Conservation (phyloP, 805 yeast species). For the Monosporozyma servazzii region DNA sequence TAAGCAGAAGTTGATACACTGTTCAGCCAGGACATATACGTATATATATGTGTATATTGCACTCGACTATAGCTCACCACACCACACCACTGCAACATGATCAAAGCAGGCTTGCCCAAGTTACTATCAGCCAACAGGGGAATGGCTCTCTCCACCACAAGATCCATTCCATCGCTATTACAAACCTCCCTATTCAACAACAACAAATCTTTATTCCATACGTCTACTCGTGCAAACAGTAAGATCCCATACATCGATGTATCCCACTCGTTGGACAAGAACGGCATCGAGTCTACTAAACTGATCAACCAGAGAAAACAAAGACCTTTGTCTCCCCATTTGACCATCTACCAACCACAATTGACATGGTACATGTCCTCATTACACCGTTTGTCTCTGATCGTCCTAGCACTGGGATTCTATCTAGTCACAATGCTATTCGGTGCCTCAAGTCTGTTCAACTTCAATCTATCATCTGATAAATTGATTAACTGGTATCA, state of each 20-base stretch:
- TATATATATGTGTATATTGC: background rate
- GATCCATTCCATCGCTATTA: background rate
- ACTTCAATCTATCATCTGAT: conserved; percentile 34
- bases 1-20: too few relatives aligned
- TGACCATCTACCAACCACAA: conserved; percentile 85
- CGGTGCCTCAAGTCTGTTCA: conserved; percentile 59
- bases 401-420: conserved; percentile 67
- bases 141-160: background rate
- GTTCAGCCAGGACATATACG: too few relatives aligned
- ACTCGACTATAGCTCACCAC: too few relatives aligned
- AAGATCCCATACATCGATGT: background rate
- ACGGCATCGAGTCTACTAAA: background rate
- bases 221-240: background rate
- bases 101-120: conserved; percentile 1
- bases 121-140: background rate
- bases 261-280: background rate
- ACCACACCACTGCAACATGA: background rate
- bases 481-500: conserved; percentile 32
- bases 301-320: conserved; percentile 32
- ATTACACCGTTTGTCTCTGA: conserved; percentile 83
- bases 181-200: too few relatives aligned
- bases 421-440: conserved; percentile 69
- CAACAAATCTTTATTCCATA: background rate
- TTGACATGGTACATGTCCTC: conserved; percentile 74
- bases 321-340: conserved; percentile 89